Evolutionary conservation across 306 rosid species (phyloP).

Genomic region (Crotalaria pallida): DNA sequence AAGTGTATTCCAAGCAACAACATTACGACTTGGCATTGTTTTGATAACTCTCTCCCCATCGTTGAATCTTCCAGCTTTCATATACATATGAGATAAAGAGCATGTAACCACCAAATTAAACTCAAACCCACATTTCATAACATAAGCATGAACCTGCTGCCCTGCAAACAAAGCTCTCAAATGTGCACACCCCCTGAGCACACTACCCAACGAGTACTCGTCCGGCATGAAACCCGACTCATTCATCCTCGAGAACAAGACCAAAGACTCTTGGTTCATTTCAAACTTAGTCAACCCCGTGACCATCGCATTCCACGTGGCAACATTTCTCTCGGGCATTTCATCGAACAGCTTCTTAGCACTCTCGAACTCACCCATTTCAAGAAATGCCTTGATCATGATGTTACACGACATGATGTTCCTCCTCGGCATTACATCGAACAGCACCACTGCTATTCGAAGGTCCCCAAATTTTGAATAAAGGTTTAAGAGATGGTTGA

Average conservation of each 20-base stretch:
- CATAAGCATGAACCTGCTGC: slow-evolving; percentile 66
- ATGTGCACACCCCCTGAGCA: slow-evolving; percentile 85
- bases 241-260: slow-evolving; percentile 55
- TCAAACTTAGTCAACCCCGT: slow-evolving; percentile 62
- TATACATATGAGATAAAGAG: slow-evolving; percentile 91
- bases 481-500: slow-evolving; percentile 70
- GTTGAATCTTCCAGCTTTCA: slow-evolving; percentile 66
- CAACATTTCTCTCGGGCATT: slow-evolving; percentile 76
- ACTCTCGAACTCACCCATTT: slow-evolving; percentile 41
- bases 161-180: slow-evolving; percentile 51
- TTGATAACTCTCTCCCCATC: slow-evolving; percentile 67
- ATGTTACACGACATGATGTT: slow-evolving; percentile 86
- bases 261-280: slow-evolving; percentile 52
- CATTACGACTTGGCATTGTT: slow-evolving; percentile 57
- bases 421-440: slow-evolving; percentile 46
- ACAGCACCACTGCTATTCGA: slow-evolving; percentile 42
- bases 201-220: slow-evolving; percentile 73
- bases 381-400: slow-evolving; percentile 58
- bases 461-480: slow-evolving; percentile 68
- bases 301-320: slow-evolving; percentile 87
- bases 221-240: slow-evolving; percentile 63
- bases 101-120: slow-evolving; percentile 68
- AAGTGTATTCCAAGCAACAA: slow-evolving; percentile 94
- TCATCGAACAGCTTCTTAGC: slow-evolving; percentile 67
- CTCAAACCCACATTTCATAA: slow-evolving; percentile 69